Evolutionary conservation across 129 eudicot genomes (phyloP).

Genomic region (Centrapalus pauciflorus): DNA sequence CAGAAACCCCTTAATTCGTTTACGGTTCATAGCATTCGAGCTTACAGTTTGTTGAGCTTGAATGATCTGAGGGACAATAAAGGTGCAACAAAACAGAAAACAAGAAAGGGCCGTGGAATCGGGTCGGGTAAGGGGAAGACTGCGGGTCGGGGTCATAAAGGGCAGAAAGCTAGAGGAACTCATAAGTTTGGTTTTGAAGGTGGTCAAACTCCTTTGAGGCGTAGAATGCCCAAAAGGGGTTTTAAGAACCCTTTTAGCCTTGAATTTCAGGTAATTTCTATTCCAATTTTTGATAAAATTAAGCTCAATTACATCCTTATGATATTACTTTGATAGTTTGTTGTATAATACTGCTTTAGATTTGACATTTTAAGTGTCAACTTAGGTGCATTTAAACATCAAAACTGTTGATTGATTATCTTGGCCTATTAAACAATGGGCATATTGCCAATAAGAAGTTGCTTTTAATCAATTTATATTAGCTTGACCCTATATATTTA

Average conservation of each 20-base stretch:
- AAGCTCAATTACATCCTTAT: neutral
- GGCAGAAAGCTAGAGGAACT: conserved; percentile 95
- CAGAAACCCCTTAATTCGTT: conserved; percentile 2
- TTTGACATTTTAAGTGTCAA: neutral
- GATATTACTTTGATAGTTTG: neutral
- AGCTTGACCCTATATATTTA: too few relatives aligned
- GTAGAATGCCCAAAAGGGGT: conserved; percentile 88
- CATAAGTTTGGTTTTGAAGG: conserved; percentile 93
- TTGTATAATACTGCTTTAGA: neutral
- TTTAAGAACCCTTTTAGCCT: conserved; percentile 90
- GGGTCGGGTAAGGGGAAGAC: conserved; percentile 99
- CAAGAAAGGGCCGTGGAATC: conserved; percentile 91
- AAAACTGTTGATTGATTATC: too few relatives aligned
- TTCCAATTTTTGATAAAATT: neutral
- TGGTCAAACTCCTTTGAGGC: conserved; percentile 91
- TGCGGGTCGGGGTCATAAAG: conserved; percentile 97
- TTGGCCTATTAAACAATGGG: too few relatives aligned
- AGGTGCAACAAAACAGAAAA: conserved; percentile 83
- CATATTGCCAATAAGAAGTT: too few relatives aligned
- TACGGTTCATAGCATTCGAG: conserved; percentile 24
- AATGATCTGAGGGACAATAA: conserved; percentile 86
- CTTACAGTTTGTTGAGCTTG: conserved; percentile 60
- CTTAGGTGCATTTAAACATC: neutral
- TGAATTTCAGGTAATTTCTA: conserved; percentile 70
- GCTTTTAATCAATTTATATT: too few relatives aligned